Evolutionary conservation across 352 stramenopile species (phyloP), one percentile per base, ranked within the genome.

Genomic region (Phytophthora kernoviae): DNA sequence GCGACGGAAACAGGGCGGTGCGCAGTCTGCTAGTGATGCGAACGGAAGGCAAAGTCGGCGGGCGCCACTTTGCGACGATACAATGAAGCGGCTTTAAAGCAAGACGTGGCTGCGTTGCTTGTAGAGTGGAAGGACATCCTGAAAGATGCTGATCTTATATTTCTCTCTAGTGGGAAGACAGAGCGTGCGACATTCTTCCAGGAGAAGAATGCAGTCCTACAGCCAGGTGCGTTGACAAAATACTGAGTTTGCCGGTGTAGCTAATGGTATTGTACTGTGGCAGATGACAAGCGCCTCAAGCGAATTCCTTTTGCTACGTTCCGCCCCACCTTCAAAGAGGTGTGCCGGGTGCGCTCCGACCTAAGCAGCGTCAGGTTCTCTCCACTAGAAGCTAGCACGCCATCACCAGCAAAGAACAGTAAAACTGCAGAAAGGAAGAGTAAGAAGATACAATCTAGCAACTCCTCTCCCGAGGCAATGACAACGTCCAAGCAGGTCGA

Each of bases 1-100:
- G 5, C 84, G 95, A 32, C 87, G 94, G 49, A 97, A 97, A 50
- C 95, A 98, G 65, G 95, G 95, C 20, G 96, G 95, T 5, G 89
- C 83, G 11, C 95, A 98, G 75, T 96, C 90, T 0, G 74, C 81
- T 5, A 87, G 94, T 42, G 95, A 98, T 54, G 72, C 66, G 0
- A 63, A 76, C 9, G 86, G 10, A 96, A 97, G 52, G 89, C 93
- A 34, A 98, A 98, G 62, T 97, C 88, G 0, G 87, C 96, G 1
- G 95, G 95, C 39, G 88, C 93, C 8, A 97, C 97, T 58, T 70
- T 98, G 45, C 82, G 95, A 55, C 75, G 95, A 43, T 96, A 96
- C 55, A 97, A 97, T 54, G 95, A 98, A 71, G 75, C 79, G 11
- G 75, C 81, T 43, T 75, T 98, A 17, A 91, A 96, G 47, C 75